Base-by-base conservation (phyloP, 1,139 yeast species). In the Debaryomyces coudertii region DNA sequence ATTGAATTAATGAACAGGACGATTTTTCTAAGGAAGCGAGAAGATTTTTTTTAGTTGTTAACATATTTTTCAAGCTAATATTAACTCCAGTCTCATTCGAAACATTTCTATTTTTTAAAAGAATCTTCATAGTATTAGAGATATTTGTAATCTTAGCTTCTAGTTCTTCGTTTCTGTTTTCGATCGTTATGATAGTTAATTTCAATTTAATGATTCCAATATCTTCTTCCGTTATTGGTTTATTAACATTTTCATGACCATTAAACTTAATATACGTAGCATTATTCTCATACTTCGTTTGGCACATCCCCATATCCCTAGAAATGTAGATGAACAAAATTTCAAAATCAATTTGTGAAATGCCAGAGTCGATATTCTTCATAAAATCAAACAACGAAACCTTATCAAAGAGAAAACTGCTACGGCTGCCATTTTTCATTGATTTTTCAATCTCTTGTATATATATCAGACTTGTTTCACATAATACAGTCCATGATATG, bases 11-110 rank as follows among this genome's bases (percentile, higher is more conserved):
- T 2, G 75, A 61, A 3, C 51, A 50, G 1, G 65, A 50, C 4
- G 74, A 64, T 18, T 62, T 64, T 2, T 58, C 56, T 28, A 73
- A 58, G 0, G 78, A 66, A 16, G 58, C 60, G 16, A 59, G 61
- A 2, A 69, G 60, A 7, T 62, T 39, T 43, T 63, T 62, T 48
- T 29, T 29, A 5, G 29, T 30, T 24, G 30, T 27, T 9, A 42
- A 22, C 36, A 24, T 29, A 28, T 38, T 64, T 62, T 3, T 67
- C 54, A 23, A 37, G 15, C 27, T 22, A 34, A 30, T 42, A 7
- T 24, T 27, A 4, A 22, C 8, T 27, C 15, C 36, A 11, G 14
- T 14, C 11, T 28, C 38, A 12, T 29, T 36, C 7, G 29, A 5
- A 4, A 29, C 24, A 15, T 35, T 22, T 29, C 35, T 46, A 14